Evolutionary conservation across 1,284 basidiomycete species (phyloP), one percentile per base, ranked within the genome.

Genomic region (Chondrostereum purpureum): DNA sequence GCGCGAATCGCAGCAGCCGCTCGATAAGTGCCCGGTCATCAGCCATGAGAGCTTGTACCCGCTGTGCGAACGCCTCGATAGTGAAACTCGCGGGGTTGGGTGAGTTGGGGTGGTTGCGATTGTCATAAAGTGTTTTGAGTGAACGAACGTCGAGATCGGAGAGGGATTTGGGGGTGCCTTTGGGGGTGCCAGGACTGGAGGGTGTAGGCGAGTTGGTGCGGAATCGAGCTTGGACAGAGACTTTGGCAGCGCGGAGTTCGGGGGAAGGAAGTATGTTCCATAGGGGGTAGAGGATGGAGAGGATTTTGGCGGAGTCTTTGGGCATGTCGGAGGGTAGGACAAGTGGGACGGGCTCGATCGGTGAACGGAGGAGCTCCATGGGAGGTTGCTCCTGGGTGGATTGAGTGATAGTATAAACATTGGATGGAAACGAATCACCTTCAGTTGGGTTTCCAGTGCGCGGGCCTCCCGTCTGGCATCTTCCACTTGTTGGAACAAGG

Each of bases 11-110:
- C 44, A 91, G 68, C 42, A 92, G 67, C 38, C 91, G 77, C 61
- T 91, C 89, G 53, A 92, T 86, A 51, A 95, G 64, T 11, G 86
- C 72, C 16, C 80, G 78, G 55, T 92, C 90, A 62, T 94, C 92
- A 37, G 76, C 69, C 42, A 93, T 72, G 46, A 94, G 71, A 3
- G 84, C 81, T 52, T 84, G 80, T 24, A 94, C 82, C 3, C 89
- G 75, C n/a, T 71, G 62, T 2, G 78, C 77, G 53, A 93, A 89
- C 19, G 77, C 80, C 46, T 89, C 83, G 33, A 92, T 62, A 5
- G 72, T 73, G 64, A 90, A 90, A 8, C 64, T 53, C 4, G 64
- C 61, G 20, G 63, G 55, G 6, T 58, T 61, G 3, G 70, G 67
- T 16, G 64, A 68, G 22, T 62, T 58, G 2, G 67, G 60, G 55